Conservation (phyloP, 2,329 filamentous ascomycete genomes). For the Neofusicoccum cordaticola region DNA sequence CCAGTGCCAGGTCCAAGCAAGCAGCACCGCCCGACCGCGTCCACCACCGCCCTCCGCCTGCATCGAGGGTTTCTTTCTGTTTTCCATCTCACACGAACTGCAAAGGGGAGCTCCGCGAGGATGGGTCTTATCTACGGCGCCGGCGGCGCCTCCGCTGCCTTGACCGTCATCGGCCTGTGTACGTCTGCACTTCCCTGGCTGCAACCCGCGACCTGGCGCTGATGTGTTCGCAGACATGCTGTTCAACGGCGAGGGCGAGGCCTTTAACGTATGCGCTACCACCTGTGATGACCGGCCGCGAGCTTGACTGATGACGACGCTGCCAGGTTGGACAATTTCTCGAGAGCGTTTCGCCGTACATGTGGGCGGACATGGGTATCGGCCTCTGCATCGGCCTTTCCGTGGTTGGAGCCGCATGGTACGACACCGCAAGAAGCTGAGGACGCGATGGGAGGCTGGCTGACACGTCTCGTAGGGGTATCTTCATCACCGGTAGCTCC, state of each 20-base stretch:
- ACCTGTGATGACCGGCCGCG: not conserved
- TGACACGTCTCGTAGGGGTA: constrained; percentile 66
- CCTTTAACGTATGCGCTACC: constrained; percentile 73
- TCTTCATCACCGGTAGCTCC: constrained; percentile 96
- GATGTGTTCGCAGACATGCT: constrained; percentile 74
- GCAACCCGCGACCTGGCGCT: not conserved
- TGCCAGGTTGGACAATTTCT: constrained; percentile 84
- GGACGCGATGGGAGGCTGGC: constrained; percentile 22
- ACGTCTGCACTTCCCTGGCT: constrained; percentile 40
- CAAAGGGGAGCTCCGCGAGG: constrained; percentile 7
- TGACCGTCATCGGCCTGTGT: constrained; percentile 77
- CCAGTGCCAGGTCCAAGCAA: constrained; percentile 14
- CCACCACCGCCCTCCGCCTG: not conserved
- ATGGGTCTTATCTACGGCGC: constrained; percentile 75
- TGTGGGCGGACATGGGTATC: constrained; percentile 89
- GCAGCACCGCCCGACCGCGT: constrained; percentile 9
- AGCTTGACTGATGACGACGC: constrained; percentile 15
- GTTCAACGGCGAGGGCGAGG: constrained; percentile 92
- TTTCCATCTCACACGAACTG: not conserved
- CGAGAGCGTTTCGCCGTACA: constrained; percentile 88
- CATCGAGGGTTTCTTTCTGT: constrained; percentile 8
- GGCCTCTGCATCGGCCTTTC: constrained; percentile 93
- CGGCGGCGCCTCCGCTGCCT: constrained; percentile 65
- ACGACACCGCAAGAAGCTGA: constrained; percentile 25
- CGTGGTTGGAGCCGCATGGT: constrained; percentile 97